Evolutionary conservation across 2,329 filamentous ascomycete species (phyloP), one percentile per base, ranked within the genome.

Genomic region (Monosporascus ibericus): DNA sequence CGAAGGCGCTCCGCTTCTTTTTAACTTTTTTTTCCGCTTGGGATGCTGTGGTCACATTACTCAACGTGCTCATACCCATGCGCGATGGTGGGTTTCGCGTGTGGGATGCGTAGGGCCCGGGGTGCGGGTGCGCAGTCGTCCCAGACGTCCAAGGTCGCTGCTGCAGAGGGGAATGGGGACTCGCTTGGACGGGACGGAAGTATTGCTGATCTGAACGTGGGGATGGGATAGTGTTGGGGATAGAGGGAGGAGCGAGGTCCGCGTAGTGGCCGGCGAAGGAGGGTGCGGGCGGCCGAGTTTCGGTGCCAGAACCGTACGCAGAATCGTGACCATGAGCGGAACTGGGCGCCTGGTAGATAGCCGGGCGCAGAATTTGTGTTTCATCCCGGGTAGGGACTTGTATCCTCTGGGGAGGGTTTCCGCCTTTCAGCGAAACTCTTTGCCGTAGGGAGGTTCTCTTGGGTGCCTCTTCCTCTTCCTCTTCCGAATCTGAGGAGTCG

Each of bases 1-100:
- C 83, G 61, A 86, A 85, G 1, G 82, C 81, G 60, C 83, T 85
- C 57, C 81, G 77, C 72, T 86, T 86, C 72, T 85, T 86, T 67
- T 85, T 85, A 5, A 85, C 63, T 38, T 75, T 70, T 51, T 72
- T 73, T 24, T 68, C 66, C 2, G 66, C 63, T 22, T 63, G 42
- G 59, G 73, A 76, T 48, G 76, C 70, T 1, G 74, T 75, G 5
- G 76, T 78, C 6, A 78, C 75, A 25, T 75, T 80, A 62, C 78
- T 84, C 56, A 83, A 69, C 62, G 76, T 80, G 61, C 80, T 84
- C 75, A 79, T 79, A 15, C 78, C 78, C 65, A 79, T 74, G 3
- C 75, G 72, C 1, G 79, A 81, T 3, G 78, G 78, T 11, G 74
- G 75, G 52, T 78, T 76, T 11, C 76, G 74, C 30, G 73, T 62